These are phyloP conservation scores for Xerocomellus dryophilus DNA, from an alignment of 768 basidiomycete species.

Conservation along the genomic window DNA sequence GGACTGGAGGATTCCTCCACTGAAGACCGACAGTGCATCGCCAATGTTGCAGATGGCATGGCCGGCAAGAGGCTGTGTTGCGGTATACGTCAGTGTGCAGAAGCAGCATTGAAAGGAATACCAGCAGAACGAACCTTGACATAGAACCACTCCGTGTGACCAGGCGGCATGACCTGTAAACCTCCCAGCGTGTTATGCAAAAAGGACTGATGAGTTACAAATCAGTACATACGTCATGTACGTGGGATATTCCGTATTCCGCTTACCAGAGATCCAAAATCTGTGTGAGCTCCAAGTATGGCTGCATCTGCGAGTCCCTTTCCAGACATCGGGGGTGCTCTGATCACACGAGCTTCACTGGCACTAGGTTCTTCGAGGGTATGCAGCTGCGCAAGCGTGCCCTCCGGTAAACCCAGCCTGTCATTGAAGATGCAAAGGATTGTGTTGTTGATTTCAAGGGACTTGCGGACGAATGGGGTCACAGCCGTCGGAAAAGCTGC, in stretches of 20 bases:
- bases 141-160: slow-evolving; percentile 62
- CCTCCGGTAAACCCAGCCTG: slow-evolving; percentile 50
- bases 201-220: slow-evolving; percentile 46
- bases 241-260: background rate
- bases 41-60: slow-evolving; percentile 63
- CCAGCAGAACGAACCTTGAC: slow-evolving; percentile 43
- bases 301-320: slow-evolving; percentile 32
- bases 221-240: no score
- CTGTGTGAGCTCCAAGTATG: slow-evolving; percentile 66
- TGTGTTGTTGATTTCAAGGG: slow-evolving; percentile 51
- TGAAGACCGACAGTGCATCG: slow-evolving; percentile 59
- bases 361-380: slow-evolving; percentile 45
- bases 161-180: slow-evolving; percentile 64
- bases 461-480: slow-evolving; percentile 56
- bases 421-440: slow-evolving; percentile 57
- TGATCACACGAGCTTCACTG: slow-evolving; percentile 56
- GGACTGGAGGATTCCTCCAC: slow-evolving; percentile 61
- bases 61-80: slow-evolving; percentile 45
- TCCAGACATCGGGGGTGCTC: slow-evolving; percentile 40
- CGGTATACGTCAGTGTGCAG: background rate
- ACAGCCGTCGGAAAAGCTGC: slow-evolving; percentile 49
- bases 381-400: slow-evolving; percentile 46
- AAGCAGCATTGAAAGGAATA: background rate
- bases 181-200: slow-evolving; percentile 70
- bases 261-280: slow-evolving; percentile 68